A percentile compares a stretch with the other conserved stretches of the same genome.
Evolutionary conservation across 1,284 basidiomycete genomes (phyloP).

Genomic region (Naganishia sp.): DNA sequence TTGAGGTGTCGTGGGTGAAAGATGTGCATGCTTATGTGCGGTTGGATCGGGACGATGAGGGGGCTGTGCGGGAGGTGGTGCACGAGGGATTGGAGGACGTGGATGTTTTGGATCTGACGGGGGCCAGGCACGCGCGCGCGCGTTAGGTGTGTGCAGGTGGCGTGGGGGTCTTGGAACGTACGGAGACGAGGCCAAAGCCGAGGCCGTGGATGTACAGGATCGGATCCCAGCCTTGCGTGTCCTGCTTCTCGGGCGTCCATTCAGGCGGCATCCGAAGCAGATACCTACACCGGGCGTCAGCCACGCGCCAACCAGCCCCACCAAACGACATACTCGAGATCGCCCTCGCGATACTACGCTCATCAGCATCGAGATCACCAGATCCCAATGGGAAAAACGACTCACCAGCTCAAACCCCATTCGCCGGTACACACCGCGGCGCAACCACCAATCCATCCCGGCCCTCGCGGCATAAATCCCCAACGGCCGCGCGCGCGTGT

Average conservation of each 20-base stretch:
- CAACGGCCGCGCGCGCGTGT: constrained; percentile 69
- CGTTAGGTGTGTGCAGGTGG: background rate
- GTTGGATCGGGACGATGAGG: constrained; percentile 74
- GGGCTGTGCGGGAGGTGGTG: constrained; percentile 65
- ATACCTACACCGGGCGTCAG: constrained; percentile 59
- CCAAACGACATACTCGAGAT: constrained; percentile 55
- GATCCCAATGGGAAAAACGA: background rate
- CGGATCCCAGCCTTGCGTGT: constrained; percentile 54
- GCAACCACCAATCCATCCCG: constrained; percentile 41
- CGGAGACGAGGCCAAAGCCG: constrained; percentile 66
- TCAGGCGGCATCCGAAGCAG: constrained; percentile 67
- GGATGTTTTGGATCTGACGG: constrained; percentile 57
- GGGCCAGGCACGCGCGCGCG: background rate
- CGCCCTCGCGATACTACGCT: constrained; percentile 44
- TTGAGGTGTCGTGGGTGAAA: constrained; percentile 71
- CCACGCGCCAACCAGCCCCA: constrained; percentile 15
- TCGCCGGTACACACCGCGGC: constrained; percentile 41
- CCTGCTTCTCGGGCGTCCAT: constrained; percentile 61
- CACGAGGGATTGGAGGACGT: constrained; percentile 52
- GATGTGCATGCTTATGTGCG: constrained; percentile 79
- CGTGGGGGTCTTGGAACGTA: background rate
- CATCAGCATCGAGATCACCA: background rate
- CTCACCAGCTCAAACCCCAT: constrained; percentile 39
- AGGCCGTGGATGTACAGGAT: constrained; percentile 84
- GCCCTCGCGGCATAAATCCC: constrained; percentile 63